Evolutionary conservation across 2,329 filamentous ascomycete species (phyloP).

Genomic region (Tympanopsis confertula): DNA sequence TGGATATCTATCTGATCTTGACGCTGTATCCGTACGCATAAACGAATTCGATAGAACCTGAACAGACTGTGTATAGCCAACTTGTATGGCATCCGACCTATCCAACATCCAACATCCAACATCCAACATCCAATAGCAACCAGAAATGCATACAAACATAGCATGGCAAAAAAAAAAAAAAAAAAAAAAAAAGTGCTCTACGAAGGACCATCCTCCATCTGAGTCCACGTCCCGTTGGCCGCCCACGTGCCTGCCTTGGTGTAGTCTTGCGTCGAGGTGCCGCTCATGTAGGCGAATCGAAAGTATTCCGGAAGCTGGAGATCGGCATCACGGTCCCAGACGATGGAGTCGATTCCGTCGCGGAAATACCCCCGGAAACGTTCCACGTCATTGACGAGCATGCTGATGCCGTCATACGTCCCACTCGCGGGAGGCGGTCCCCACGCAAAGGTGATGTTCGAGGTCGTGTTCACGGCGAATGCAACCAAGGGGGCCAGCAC

Average conservation of each 20-base stretch:
- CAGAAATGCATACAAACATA: too few relatives aligned
- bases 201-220: constrained; percentile 54
- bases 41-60: too few relatives aligned
- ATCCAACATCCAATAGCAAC: too few relatives aligned
- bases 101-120: too few relatives aligned
- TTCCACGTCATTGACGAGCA: constrained; percentile 79
- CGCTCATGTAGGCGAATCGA: constrained; percentile 63
- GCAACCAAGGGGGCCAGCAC: constrained; percentile 26
- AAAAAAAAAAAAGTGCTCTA: too few relatives aligned
- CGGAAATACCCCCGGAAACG: constrained; percentile 62
- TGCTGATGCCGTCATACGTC: constrained; percentile 63
- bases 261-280: constrained; percentile 55
- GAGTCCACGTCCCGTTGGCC: constrained; percentile 48
- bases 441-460: constrained; percentile 56
- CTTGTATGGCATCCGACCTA: too few relatives aligned
- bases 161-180: too few relatives aligned
- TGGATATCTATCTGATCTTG: too few relatives aligned
- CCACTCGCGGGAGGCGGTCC: constrained; percentile 26
- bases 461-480: constrained; percentile 30
- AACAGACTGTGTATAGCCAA: too few relatives aligned
- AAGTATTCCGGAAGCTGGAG: constrained; percentile 57
- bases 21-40: too few relatives aligned
- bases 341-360: constrained; percentile 39
- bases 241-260: constrained; percentile 66
- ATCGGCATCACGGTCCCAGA: constrained; percentile 41